phyloP scores from a whole-genome alignment of 164 flowering plant species.

The Piper betle region DNA sequence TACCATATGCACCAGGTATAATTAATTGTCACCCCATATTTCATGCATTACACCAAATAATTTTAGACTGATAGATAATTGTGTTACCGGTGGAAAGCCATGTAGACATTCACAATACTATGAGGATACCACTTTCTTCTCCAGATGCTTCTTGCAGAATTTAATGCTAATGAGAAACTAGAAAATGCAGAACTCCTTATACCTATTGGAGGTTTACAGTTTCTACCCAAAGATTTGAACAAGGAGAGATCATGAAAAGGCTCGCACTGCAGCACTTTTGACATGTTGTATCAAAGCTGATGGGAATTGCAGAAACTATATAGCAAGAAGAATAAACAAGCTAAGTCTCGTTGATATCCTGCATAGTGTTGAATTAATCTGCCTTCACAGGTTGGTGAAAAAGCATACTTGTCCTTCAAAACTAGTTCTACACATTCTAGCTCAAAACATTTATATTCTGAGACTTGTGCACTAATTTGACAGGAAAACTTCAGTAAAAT shows the following conservation, averaged over 20 bases:
- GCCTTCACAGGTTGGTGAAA: constrained; percentile 41
- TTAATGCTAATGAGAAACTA: constrained; percentile 25
- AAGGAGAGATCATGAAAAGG: constrained; percentile 33
- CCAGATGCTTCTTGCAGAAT: constrained; percentile 36
- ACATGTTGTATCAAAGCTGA: constrained; percentile 44
- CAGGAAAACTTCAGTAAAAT: constrained; percentile 39
- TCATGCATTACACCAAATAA: not conserved
- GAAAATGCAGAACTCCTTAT: constrained; percentile 33
- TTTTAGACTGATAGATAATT: constrained; percentile 3
- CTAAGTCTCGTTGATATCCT: constrained; percentile 37
- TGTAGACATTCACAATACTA: constrained; percentile 12
- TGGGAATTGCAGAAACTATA: constrained; percentile 33
- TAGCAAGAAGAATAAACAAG: constrained; percentile 33
- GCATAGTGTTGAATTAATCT: constrained; percentile 42
- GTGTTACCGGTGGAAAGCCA: constrained; percentile 23
- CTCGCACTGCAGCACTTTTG: constrained; percentile 27
- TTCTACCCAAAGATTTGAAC: constrained; percentile 38
- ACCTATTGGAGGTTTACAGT: constrained; percentile 50
- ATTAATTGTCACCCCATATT: no score
- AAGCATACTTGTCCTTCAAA: not conserved
- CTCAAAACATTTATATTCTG: not conserved
- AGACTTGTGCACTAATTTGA: not conserved
- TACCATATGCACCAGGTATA: not conserved
- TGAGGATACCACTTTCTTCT: constrained; percentile 20
- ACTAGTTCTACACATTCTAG: not conserved